Base-by-base conservation (phyloP, 1,284 basidiomycete species). In the Dichomitus squalens region DNA sequence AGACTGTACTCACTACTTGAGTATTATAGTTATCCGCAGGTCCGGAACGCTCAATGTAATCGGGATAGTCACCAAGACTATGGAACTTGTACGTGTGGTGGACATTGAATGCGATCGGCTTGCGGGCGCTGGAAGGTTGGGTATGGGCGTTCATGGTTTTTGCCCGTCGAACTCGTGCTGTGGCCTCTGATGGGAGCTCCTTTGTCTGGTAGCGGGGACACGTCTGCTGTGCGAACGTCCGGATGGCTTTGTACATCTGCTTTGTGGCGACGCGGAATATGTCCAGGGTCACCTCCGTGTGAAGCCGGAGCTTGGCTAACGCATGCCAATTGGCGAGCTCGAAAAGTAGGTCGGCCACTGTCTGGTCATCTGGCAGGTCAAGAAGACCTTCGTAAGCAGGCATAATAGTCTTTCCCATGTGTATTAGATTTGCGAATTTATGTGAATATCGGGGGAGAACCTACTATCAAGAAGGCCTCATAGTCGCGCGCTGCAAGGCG, bases 1-100 rank as follows among this genome's bases (percentile, higher is more conserved):
- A 99, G 87, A n/a, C n/a, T n/a, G n/a, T n/a, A n/a, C 43, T 21
- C n/a, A 61, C 59, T 0, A 54, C 46, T 9, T 61, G 55, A 0
- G 53, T 59, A 5, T 14, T 57, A 6, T n/a, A 74, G 7, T 61
- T 70, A 36, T 79, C 77, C 0, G 70, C 73, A 0, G 74, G 75
- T 0, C 76, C 74, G 43, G 65, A 68, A 0, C 25, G 43, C 9
- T 52, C 38, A 9, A 79, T 76, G 0, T 64, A 57, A 0, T 21
- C 34, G 0, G 67, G 50, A 53, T 75, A 76, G 50, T 78, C 68
- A 0, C 73, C 46, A 0, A 54, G 36, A 7, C 44, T 23, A 55
- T 78, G 76, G 0, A 68, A 53, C 49, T 79, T 79, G 56, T 65
- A 66, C 0, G 71, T 73, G 1, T 61, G 51, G 23, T 72, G 44